These are phyloP conservation scores for Inonotus obliquus DNA, from an alignment of 1,284 basidiomycete species.

Conservation along the genomic window DNA sequence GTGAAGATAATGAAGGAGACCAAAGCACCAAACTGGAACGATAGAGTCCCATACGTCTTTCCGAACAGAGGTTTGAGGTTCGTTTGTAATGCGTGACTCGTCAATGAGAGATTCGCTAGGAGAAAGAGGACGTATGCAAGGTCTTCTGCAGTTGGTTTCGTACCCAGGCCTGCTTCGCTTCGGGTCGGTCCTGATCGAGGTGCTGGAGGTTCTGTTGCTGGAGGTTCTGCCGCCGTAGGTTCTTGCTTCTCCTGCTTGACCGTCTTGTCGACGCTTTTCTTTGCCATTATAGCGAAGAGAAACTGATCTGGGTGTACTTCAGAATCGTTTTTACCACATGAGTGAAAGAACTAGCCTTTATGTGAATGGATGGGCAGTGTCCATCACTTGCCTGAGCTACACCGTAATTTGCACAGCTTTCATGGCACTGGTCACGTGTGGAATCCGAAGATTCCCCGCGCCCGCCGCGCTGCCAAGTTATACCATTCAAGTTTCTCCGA, in stretches of 20 bases:
- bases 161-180: neutral
- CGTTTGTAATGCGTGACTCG: conserved; percentile 5
- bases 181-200: neutral
- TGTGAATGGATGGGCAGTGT: no score
- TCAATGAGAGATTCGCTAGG: neutral
- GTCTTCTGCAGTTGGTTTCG: neutral
- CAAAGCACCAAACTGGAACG: conserved; percentile 4
- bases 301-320: no score
- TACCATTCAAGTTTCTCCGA: no score
- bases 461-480: no score
- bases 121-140: neutral
- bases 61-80: conserved; percentile 6
- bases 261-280: neutral
- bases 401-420: no score
- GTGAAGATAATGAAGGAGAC: conserved; percentile 5
- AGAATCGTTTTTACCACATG: no score
- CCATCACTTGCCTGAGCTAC: no score
- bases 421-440: no score
- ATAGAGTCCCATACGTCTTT: conserved; percentile 10
- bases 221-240: no score
- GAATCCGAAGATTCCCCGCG: no score
- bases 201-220: neutral
- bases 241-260: neutral
- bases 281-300: no score
- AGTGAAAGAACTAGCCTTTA: no score